Conservation (phyloP, 2,329 filamentous ascomycete species). For the Neurospora crassa region DNA sequence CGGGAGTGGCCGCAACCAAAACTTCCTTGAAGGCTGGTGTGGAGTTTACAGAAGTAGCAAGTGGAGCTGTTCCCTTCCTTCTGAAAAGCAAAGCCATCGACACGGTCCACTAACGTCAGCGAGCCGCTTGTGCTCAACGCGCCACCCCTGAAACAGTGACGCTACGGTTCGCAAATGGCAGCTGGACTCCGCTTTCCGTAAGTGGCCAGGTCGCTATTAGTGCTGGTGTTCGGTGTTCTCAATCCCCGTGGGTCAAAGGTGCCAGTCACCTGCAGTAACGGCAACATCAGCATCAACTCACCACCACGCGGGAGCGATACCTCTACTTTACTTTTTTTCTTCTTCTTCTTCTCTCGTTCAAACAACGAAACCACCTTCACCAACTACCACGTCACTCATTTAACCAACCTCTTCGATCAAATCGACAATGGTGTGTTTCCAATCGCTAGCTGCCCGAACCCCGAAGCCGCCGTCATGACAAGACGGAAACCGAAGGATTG, state of each 20-base stretch:
- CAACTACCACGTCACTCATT: not conserved
- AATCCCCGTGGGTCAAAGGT: not conserved
- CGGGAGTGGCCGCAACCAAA: not conserved
- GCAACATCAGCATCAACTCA: not conserved
- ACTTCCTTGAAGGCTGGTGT: not conserved
- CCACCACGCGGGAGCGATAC: not conserved
- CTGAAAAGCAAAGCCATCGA: not conserved
- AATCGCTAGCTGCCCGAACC: not conserved
- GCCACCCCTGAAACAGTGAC: not conserved
- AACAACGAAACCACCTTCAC: not conserved
- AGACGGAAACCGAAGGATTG: too few relatives aligned
- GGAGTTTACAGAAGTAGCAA: not conserved
- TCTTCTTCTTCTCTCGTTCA: not conserved
- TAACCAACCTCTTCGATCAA: constrained; percentile 1
- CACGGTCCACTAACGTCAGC: not conserved
- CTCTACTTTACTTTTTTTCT: not conserved
- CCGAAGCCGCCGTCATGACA: too few relatives aligned
- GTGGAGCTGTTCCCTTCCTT: not conserved
- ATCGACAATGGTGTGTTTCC: constrained; percentile 9
- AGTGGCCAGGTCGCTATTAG: not conserved
- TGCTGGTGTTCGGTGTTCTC: not conserved
- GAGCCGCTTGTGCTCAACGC: not conserved
- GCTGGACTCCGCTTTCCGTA: not conserved
- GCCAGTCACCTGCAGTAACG: not conserved
- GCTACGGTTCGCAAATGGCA: not conserved